Evolutionary conservation across 345 rosid species (phyloP), one percentile per base, ranked within the genome.

Genomic region (Sonneratia caseolaris): DNA sequence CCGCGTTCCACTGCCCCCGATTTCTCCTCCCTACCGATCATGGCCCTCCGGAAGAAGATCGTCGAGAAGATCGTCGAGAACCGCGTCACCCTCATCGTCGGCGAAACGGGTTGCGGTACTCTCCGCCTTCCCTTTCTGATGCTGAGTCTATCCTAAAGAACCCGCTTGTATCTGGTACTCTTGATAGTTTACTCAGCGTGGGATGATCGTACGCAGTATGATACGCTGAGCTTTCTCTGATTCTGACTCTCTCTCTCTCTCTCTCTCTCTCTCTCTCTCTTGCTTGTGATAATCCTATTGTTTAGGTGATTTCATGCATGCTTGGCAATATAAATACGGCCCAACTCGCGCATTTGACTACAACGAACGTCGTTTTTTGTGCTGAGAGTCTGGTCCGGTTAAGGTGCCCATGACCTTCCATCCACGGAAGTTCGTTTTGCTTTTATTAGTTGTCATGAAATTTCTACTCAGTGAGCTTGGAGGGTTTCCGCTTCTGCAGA

Each of bases 31-130:
- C 96, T 94, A 37, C 97, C 97, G 0, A 79, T 91, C 51, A 74
- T 83, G 90, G 81, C 91, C 37, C 81, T 88, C 72, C 84, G 79
- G 71, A 78, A 72, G 77, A 91, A 76, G 73, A 91, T 94, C 76
- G 84, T 91, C 73, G 97, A 91, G 55, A 94, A 94, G 82, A 82
- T 91, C 73, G 70, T 76, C 73, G 87, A 87, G 76, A 94, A 91
- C 88, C 96, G 96, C 78, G 98, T 94, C 80, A 94, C 98, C 77
- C 93, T 94, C 73, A 89, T 91, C 69, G 86, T 94, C 74, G 98
- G 97, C 72, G 97, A 91, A 37, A 86, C 98, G 22, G 98, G 98
- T 71, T 94, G 97, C 84, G 98, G 97, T 91, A 35, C 62, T 59
- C 13, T 49, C 68, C 45, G 45, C 45, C 68, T 42, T 79, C 16